Base-by-base conservation (phyloP, 768 basidiomycete species). In the Panellus pusillus region DNA sequence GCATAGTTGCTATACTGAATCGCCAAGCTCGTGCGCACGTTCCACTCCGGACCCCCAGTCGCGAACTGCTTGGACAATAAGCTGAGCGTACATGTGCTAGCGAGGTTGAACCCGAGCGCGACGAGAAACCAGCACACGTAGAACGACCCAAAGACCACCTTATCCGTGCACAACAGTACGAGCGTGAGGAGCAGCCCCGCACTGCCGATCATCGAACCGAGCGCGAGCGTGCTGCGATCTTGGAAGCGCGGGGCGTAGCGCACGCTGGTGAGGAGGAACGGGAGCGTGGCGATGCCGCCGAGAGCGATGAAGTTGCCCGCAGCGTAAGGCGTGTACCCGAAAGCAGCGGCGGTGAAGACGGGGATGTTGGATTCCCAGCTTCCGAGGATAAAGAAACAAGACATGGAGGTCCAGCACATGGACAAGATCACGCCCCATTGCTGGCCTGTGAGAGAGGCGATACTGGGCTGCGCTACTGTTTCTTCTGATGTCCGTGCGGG, bases 241-340 rank as follows among this genome's bases (percentile, higher is more conserved):
- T 87, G 84, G 13, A 81, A 68, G 45, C 79, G 79, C 19, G 75
- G 75, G 4, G 83, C 80, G 55, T 82, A 69, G 64, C 79, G 66
- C 53, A 87, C 72, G 67, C 85, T 87, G 27, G 74, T 61, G 54
- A 86, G 71, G 49, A 88, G 81, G 74, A 89, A 86, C 4, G 87
- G 86, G 65, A 87, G 79, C 28, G 80, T 74, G 19, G 76, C 71
- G 29, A 80, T 69, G 9, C 84, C 87, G 15, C 85, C 85, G 11
- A 88, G 75, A 20, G 82, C 85, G 66, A 87, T 84, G 68, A 86
- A 82, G 68, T 87, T 87, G 8, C 83, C 87, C 3, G 85, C 82
- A 15, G 76, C 73, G 62, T 79, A 86, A 1, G 84, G 86, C 13
- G 79, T 77, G 74, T 80, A 86, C 61, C 74, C 64, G 63, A 87